A percentile compares a stretch with the other conserved stretches of the same genome.
phyloP scores from a whole-genome alignment of 2,329 filamentous ascomycete genomes.

The Pseudopithomyces maydicus region DNA sequence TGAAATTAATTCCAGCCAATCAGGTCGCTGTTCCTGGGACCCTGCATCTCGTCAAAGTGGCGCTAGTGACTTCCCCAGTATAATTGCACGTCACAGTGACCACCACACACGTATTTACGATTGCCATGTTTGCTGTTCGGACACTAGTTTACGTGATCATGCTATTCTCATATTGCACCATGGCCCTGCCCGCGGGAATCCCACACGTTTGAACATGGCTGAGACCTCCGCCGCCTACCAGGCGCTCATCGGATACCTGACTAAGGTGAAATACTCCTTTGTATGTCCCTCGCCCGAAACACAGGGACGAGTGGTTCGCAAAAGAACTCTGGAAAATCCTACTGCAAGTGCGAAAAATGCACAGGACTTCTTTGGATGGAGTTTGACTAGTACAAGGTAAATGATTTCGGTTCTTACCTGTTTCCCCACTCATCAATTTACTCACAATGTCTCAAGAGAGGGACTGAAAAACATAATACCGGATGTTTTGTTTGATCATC shows the following conservation, averaged over 20 bases:
- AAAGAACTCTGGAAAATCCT: slow-evolving; percentile 15
- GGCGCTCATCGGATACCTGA: slow-evolving; percentile 20
- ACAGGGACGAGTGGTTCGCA: slow-evolving; percentile 22
- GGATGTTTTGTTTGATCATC: slow-evolving; percentile 14
- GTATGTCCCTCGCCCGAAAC: slow-evolving; percentile 29
- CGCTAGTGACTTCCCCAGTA: background rate
- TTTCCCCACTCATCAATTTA: background rate
- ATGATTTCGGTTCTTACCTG: background rate
- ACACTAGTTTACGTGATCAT: background rate
- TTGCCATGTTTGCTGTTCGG: background rate
- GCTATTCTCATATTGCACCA: slow-evolving; percentile 7
- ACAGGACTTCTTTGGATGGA: slow-evolving; percentile 31
- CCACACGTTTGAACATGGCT: slow-evolving; percentile 14
- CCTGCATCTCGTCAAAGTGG: background rate
- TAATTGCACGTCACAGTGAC: background rate
- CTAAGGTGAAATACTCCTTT: slow-evolving; percentile 18
- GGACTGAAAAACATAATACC: slow-evolving; percentile 19
- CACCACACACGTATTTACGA: background rate
- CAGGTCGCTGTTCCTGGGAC: background rate
- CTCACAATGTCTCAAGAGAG: slow-evolving; percentile 10
- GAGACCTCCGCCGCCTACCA: slow-evolving; percentile 15
- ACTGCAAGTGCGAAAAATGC: slow-evolving; percentile 21
- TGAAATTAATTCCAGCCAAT: background rate
- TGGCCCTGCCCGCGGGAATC: slow-evolving; percentile 1
- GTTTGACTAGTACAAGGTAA: slow-evolving; percentile 23